Percentiles rank a stretch among this genome's conserved stretches.
Evolutionary conservation across 306 rosid genomes (phyloP).

Genomic region (Casuarina glauca): DNA sequence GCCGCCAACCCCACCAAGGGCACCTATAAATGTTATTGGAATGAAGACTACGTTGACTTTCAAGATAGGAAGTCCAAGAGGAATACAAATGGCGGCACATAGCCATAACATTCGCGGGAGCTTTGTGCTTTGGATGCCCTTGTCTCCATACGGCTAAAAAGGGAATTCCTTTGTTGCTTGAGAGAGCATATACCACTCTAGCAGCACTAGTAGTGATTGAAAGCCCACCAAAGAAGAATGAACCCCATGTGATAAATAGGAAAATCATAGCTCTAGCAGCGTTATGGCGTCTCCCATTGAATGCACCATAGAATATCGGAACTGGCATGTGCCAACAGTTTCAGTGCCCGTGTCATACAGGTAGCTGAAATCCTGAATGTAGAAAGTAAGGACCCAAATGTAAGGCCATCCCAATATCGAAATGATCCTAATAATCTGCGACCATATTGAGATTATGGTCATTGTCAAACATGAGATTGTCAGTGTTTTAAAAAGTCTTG

Average conservation of each 20-base stretch:
- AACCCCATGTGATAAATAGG: conserved; percentile 74
- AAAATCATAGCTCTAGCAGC: conserved; percentile 65
- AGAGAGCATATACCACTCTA: conserved; percentile 83
- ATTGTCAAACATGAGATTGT: conserved; percentile 86
- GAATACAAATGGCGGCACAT: conserved; percentile 74
- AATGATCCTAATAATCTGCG: conserved; percentile 89
- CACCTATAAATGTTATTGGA: conserved; percentile 72
- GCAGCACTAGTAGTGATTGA: conserved; percentile 89
- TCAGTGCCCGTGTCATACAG: conserved; percentile 64
- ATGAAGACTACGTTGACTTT: conserved; percentile 71
- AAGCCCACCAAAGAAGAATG: conserved; percentile 87
- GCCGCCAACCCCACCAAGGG: conserved; percentile 90
- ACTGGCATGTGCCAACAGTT: conserved; percentile 82
- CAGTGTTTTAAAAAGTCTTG: conserved; percentile 78
- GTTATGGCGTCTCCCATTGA: conserved; percentile 75
- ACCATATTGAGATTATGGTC: conserved; percentile 85
- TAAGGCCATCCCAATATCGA: conserved; percentile 85
- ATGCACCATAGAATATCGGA: conserved; percentile 83
- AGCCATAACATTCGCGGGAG: conserved; percentile 90
- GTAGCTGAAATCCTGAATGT: conserved; percentile 80
- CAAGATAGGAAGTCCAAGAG: conserved; percentile 77
- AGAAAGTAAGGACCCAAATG: conserved; percentile 81
- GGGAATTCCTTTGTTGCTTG: conserved; percentile 79
- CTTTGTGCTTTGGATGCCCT: conserved; percentile 70
- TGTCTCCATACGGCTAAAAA: conserved; percentile 65